A percentile compares a stretch with the other conserved stretches of the same genome.
Conservation (phyloP, 2,329 filamentous ascomycete genomes). For the Xylariaceae sp. region DNA sequence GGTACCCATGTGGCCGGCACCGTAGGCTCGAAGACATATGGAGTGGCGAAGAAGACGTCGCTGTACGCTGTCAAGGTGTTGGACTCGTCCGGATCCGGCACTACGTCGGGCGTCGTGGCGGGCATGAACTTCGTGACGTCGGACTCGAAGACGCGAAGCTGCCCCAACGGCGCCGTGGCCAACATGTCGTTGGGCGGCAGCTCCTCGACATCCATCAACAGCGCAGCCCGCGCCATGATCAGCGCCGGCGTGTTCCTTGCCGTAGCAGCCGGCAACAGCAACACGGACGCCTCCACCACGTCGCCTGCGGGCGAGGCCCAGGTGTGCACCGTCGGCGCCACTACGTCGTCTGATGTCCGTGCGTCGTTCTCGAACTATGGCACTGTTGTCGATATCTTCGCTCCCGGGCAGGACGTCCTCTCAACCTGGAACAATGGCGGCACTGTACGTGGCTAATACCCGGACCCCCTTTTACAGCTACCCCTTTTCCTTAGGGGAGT, state of each 20-base stretch:
- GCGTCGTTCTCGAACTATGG: slow-evolving; percentile 60
- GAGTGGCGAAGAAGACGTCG: slow-evolving; percentile 52
- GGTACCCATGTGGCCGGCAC: slow-evolving; percentile 47
- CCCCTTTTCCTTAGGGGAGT: background rate
- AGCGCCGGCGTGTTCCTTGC: slow-evolving; percentile 56
- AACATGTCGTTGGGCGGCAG: slow-evolving; percentile 62
- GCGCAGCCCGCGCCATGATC: slow-evolving; percentile 55
- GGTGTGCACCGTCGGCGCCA: slow-evolving; percentile 62
- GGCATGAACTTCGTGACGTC: slow-evolving; percentile 51
- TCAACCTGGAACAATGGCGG: slow-evolving; percentile 51
- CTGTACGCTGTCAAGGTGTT: slow-evolving; percentile 57
- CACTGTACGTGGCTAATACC: slow-evolving; percentile 32
- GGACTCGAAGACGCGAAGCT: slow-evolving; percentile 51
- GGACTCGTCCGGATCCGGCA: slow-evolving; percentile 38
- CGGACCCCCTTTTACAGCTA: background rate
- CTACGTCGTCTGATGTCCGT: slow-evolving; percentile 47
- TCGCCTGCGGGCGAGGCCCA: slow-evolving; percentile 57
- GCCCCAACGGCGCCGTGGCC: slow-evolving; percentile 54
- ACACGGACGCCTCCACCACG: slow-evolving; percentile 47
- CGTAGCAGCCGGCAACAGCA: slow-evolving; percentile 62
- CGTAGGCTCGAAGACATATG: slow-evolving; percentile 49
- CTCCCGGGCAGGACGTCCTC: slow-evolving; percentile 49
- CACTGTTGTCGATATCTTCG: slow-evolving; percentile 51
- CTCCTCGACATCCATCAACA: slow-evolving; percentile 55
- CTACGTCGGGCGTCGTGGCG: slow-evolving; percentile 42